Evolutionary conservation across 192 early-diverging fungal species (phyloP).

Genomic region (Coemansia sp.): DNA sequence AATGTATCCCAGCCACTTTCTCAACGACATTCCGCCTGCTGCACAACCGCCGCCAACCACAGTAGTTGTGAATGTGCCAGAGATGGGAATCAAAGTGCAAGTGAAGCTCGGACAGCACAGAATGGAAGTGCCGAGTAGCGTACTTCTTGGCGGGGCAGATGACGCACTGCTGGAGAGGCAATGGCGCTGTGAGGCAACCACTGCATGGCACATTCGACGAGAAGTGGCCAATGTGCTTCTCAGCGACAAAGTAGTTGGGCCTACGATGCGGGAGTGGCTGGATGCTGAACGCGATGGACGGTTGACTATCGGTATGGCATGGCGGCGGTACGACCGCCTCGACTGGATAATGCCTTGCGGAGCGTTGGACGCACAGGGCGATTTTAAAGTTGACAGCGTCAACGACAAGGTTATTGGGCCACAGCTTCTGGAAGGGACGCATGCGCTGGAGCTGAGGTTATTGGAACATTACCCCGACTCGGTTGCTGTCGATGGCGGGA

Average conservation of each 20-base stretch:
- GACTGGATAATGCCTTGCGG: constrained; percentile 50
- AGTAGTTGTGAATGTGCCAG: constrained; percentile 40
- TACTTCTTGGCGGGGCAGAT: constrained; percentile 22
- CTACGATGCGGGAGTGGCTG: constrained; percentile 35
- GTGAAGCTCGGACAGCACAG: constrained; percentile 31
- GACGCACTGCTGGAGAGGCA: constrained; percentile 25
- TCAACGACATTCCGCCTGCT: constrained; percentile 19
- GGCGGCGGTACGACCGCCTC: constrained; percentile 39
- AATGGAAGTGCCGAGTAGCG: constrained; percentile 12
- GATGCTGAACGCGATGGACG: constrained; percentile 25
- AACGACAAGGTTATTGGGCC: constrained; percentile 32
- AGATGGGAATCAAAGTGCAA: constrained; percentile 52
- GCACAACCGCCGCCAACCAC: constrained; percentile 27
- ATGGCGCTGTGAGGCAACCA: constrained; percentile 43
- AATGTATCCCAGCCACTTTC: constrained; percentile 23
- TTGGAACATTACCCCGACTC: constrained; percentile 45
- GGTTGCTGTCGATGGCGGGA: constrained; percentile 5
- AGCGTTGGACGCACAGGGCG: constrained; percentile 10
- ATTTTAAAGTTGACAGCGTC: constrained; percentile 10
- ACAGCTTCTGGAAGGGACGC: constrained; percentile 38
- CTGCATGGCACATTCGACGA: constrained; percentile 41
- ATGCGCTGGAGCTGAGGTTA: constrained; percentile 40
- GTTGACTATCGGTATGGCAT: constrained; percentile 46
- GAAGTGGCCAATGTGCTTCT: constrained; percentile 32
- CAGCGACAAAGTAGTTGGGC: constrained; percentile 22